Evolutionary conservation across 2,329 filamentous ascomycete genomes (phyloP).

Genomic region (Hypocreales sp.): DNA sequence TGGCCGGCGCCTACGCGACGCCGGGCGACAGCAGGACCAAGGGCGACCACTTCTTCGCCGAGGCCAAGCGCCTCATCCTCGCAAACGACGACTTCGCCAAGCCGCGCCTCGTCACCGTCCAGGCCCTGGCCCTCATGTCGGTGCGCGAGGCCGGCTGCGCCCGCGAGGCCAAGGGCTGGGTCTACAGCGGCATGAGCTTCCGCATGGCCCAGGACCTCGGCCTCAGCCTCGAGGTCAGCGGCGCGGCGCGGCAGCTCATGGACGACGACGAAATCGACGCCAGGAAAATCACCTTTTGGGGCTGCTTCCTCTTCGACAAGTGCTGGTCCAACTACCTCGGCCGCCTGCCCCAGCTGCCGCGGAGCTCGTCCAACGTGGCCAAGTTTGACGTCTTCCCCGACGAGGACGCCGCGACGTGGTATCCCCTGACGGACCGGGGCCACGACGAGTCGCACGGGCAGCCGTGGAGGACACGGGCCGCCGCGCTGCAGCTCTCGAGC

Average conservation of each 20-base stretch:
- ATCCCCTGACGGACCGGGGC: constrained; percentile 74
- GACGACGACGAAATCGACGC: constrained; percentile 80
- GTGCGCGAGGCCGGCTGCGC: constrained; percentile 91
- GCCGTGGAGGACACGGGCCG: constrained; percentile 67
- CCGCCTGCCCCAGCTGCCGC: constrained; percentile 72
- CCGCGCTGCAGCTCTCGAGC: constrained; percentile 65
- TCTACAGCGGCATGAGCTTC: constrained; percentile 97
- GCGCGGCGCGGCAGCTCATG: constrained; percentile 44
- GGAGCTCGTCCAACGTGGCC: constrained; percentile 64
- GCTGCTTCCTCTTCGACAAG: constrained; percentile 96
- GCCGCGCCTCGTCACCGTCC: constrained; percentile 75
- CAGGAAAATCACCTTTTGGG: constrained; percentile 87
- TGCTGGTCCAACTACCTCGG: constrained; percentile 97
- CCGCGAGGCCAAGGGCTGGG: constrained; percentile 90
- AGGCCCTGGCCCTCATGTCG: constrained; percentile 89
- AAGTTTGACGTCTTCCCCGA: constrained; percentile 83
- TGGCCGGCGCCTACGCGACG: constrained; percentile 53
- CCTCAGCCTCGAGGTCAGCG: constrained; percentile 67
- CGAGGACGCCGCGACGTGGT: constrained; percentile 78
- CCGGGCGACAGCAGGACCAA: constrained; percentile 69
- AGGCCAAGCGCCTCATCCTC: constrained; percentile 78
- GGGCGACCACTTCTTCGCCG: constrained; percentile 89
- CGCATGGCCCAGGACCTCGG: constrained; percentile 93
- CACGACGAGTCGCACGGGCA: constrained; percentile 59
- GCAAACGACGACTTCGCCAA: constrained; percentile 90